Evolutionary conservation across 2,329 filamentous ascomycete genomes (phyloP), one percentile per base, ranked within the genome.

Genomic region (Lecanicillium sp.): DNA sequence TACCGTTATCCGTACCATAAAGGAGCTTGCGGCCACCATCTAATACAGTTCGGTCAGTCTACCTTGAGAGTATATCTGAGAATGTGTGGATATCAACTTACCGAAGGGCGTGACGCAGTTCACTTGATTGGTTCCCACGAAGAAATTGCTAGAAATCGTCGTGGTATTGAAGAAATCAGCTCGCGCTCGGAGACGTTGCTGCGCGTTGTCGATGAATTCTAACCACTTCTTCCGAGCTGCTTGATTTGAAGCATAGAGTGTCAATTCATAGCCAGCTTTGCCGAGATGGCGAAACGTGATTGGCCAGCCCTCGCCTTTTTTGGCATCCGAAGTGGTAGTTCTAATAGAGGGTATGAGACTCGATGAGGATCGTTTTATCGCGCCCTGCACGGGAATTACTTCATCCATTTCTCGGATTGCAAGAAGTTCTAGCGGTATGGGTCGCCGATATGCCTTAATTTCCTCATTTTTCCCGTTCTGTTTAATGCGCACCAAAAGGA

Each of bases 381-480:
- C 71, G 17, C 88, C 88, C 35, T 81, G 63, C 46, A 77, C 80
- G 3, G 89, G 89, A 30, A 95, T 85, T 20, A 96, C 81, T 57
- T 95, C 88, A 38, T 96, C 90, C 90, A 98, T 96, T 57, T 96
- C 90, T 38, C 84, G 82, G 49, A 98, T 96, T 17, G 92, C 81
- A 13, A 98, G 72, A 6, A 98, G 71, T 58, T 98, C 92, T 22
- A 98, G 67, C 12, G 92, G 92, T 48, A 98, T 98, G 1, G 92
- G 92, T 46, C 79, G 86, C 52, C 88, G 79, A 62, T 96, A 96
- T 1, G 95, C 92, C 57, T 94, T 92, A 45, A 94, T 82, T 56
- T 96, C 90, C 58, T 98, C 92, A 31, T 78, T 78, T 67, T 96
- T 96, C 59, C 92, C 94, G 43, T 85, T 84, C 43, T 83, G 82